A percentile compares a stretch with the other conserved stretches of the same genome.
These are phyloP conservation scores for Ananas comosus DNA, from an alignment of 176 grass and related monocot species.

Conservation along the genomic window DNA sequence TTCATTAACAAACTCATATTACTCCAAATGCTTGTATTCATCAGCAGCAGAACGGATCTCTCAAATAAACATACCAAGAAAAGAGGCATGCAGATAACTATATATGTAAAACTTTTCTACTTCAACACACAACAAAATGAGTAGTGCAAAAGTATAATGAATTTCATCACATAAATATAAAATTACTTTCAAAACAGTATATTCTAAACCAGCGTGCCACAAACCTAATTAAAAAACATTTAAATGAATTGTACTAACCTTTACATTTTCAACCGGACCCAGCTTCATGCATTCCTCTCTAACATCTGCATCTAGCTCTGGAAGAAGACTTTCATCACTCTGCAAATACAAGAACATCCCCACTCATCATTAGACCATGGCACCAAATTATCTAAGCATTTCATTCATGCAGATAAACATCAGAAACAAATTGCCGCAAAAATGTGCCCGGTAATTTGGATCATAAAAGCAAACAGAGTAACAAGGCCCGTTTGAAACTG, in stretches of 20 bases:
- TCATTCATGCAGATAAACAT: not conserved
- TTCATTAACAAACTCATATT: too few relatives aligned
- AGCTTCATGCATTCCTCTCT: constrained; percentile 77
- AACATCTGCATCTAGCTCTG: constrained; percentile 76
- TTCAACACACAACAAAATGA: too few relatives aligned
- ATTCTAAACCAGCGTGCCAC: not conserved
- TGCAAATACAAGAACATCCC: constrained; percentile 21
- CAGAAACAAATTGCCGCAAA: not conserved
- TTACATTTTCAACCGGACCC: constrained; percentile 76
- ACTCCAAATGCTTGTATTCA: too few relatives aligned
- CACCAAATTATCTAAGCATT: not conserved
- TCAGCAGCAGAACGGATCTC: too few relatives aligned
- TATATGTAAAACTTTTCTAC: too few relatives aligned
- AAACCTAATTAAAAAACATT: not conserved
- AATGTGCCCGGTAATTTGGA: too few relatives aligned
- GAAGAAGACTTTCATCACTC: constrained; percentile 74
- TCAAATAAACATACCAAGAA: too few relatives aligned
- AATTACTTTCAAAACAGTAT: constrained; percentile 7
- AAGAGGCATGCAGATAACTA: too few relatives aligned
- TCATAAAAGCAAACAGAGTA: not conserved
- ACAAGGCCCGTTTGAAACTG: constrained; percentile 14
- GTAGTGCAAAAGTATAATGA: too few relatives aligned
- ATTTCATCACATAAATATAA: not conserved
- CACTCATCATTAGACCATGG: not conserved
- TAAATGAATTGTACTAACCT: constrained; percentile 34